Conservation (phyloP, 2,329 filamentous ascomycete species). For the Podosphaera xanthii region DNA sequence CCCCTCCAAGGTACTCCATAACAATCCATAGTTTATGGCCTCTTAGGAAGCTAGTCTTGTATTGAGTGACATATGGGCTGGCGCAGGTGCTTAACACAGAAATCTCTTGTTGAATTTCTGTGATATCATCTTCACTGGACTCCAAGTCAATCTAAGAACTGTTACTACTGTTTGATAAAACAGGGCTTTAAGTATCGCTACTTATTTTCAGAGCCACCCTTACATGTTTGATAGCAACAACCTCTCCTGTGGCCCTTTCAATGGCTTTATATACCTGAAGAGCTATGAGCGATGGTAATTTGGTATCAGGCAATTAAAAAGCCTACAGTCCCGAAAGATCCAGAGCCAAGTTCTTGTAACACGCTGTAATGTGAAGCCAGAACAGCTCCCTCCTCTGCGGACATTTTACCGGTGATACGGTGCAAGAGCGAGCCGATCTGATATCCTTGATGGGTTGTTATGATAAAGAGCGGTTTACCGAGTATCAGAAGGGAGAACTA, state of each 20-base stretch:
- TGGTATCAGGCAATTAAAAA: too few relatives aligned
- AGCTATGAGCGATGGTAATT: background rate
- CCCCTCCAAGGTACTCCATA: slow-evolving; percentile 92
- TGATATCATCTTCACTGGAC: slow-evolving; percentile 93
- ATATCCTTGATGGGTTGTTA: too few relatives aligned
- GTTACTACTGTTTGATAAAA: background rate
- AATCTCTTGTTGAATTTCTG: slow-evolving; percentile 95
- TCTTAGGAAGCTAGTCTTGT: slow-evolving; percentile 87
- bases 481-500: too few relatives aligned
- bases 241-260: slow-evolving; percentile 70
- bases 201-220: slow-evolving; percentile 14
- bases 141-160: slow-evolving; percentile 73
- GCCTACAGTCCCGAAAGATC: slow-evolving; percentile 64
- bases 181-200: too few relatives aligned
- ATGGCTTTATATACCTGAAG: slow-evolving; percentile 68
- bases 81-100: slow-evolving; percentile 85
- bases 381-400: slow-evolving; percentile 22
- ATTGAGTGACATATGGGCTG: slow-evolving; percentile 83
- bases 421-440: slow-evolving; percentile 4
- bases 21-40: slow-evolving; percentile 98
- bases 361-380: slow-evolving; percentile 69
- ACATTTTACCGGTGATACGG: slow-evolving; percentile 8
- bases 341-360: slow-evolving; percentile 53
- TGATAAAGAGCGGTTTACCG: too few relatives aligned
- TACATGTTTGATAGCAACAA: slow-evolving; percentile 93